These are phyloP conservation scores for Daldinia grandis DNA, from an alignment of 495 filamentous ascomycete genomes.

Conservation along the genomic window DNA sequence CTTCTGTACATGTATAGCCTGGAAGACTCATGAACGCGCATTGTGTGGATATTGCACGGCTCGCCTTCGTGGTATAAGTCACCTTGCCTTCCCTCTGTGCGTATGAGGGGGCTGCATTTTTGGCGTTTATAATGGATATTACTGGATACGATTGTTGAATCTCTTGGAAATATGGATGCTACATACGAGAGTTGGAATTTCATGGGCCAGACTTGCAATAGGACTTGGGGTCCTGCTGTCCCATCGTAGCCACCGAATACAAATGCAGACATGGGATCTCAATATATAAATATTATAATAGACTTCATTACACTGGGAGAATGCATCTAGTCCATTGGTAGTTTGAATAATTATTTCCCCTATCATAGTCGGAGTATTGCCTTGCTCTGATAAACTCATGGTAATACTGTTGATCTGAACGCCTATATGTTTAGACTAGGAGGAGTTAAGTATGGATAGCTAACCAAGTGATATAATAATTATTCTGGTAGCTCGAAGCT, in stretches of 20 bases:
- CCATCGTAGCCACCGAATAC: neutral
- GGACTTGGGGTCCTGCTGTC: neutral
- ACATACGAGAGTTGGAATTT: neutral
- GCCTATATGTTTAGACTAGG: neutral
- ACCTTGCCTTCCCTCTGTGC: neutral
- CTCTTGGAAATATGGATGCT: neutral
- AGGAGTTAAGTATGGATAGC: no score
- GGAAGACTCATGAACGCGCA: constrained; percentile 8
- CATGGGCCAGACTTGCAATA: neutral
- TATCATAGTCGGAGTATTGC: neutral
- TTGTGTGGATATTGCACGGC: neutral
- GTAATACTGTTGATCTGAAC: neutral
- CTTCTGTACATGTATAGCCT: neutral
- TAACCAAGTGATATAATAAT: no score
- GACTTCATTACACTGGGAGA: neutral
- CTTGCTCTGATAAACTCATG: neutral
- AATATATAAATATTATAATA: neutral
- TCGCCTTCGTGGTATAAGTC: neutral
- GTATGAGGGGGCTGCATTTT: constrained; percentile 28
- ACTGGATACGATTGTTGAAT: neutral
- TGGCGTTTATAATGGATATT: constrained; percentile 31
- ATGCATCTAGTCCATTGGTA: neutral
- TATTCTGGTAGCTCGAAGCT: no score
- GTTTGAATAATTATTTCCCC: neutral
- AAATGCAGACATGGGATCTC: neutral